phyloP scores from a whole-genome alignment of 768 basidiomycete species.

The Russula brevipes region DNA sequence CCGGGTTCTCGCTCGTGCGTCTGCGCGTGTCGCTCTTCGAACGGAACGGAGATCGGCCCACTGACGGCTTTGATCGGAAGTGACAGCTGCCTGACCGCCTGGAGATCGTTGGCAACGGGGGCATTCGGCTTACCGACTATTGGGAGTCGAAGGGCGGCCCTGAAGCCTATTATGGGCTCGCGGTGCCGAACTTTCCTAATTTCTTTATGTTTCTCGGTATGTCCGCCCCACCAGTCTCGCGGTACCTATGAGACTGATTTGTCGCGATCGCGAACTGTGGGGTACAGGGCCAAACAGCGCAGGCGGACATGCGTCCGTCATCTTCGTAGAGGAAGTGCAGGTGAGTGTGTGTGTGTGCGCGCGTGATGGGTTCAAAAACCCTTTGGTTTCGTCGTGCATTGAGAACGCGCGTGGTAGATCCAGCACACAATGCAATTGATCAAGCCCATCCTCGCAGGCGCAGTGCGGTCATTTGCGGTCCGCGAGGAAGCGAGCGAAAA shows the following conservation, averaged over 20 bases:
- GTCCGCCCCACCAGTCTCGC: background rate
- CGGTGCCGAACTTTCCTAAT: conserved; percentile 25
- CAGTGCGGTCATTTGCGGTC: conserved; percentile 47
- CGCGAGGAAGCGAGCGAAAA: conserved; percentile 41
- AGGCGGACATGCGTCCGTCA: conserved; percentile 53
- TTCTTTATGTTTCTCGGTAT: conserved; percentile 23
- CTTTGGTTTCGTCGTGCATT: background rate
- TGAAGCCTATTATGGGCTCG: conserved; percentile 46
- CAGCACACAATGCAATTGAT: conserved; percentile 45
- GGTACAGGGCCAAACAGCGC: conserved; percentile 44
- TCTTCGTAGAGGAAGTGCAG: conserved; percentile 54
- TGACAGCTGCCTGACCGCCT: conserved; percentile 16
- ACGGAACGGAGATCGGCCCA: too few species aligned
- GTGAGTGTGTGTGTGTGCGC: conserved; percentile 28
- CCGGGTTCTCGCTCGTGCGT: conserved; percentile 49
- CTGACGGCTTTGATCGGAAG: background rate
- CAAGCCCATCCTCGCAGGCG: conserved; percentile 46
- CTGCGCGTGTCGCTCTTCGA: background rate
- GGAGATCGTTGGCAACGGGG: conserved; percentile 40
- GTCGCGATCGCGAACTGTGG: background rate
- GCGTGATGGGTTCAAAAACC: background rate
- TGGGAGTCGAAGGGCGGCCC: conserved; percentile 45
- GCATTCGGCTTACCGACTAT: conserved; percentile 41
- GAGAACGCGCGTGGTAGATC: conserved; percentile 37
- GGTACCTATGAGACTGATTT: background rate